Evolutionary conservation across 2,329 filamentous ascomycete species (phyloP), one percentile per base, ranked within the genome.

Genomic region (Monosporascus cannonballus): DNA sequence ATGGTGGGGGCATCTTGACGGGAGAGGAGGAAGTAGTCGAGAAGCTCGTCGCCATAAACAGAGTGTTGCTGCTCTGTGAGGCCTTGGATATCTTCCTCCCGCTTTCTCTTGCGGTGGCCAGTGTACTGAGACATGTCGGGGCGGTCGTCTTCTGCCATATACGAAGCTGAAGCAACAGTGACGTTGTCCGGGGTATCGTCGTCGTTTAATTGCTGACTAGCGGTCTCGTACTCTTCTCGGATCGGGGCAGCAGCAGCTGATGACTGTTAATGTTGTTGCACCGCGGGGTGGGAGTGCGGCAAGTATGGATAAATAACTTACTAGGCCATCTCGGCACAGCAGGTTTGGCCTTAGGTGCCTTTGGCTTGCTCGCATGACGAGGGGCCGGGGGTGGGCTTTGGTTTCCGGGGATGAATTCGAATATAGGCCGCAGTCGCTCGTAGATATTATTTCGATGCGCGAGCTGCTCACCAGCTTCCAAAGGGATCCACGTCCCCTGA

Each of bases 401-500:
- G 66, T 90, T 85, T 54, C 93, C 92, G 1, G 91, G 83, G 1
- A 87, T 81, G 66, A 85, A 99, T 69, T 96, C 90, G 71, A 99
- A 96, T 59, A 99, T 96, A 49, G 86, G 86, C 48, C 80, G 80
- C 56, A 99, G 78, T 63, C 90, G 89, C 42, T 95, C 87, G 61
- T 91, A 85, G 50, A 96, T 81, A 58, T 88, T 89, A 69, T 97
- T 96, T 61, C 92, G 87, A 61, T 88, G 85, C 37, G 94, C 94
- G 36, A 99, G 84, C 56, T 82, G 75, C 61, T 91, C 84, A 52
- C 91, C 94, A 57, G 89, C 84, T 15, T 85, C 79, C 7, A 99
- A 81, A 7, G 94, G 94, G 48, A 99, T 94, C 92, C 94, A 99
- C 49, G 94, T 99, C 65, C 94, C 92, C 76, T 99, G 94, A 63